Evolutionary conservation across 73 alveolate genomes (phyloP).

Genomic region (Paraurostyla sp.): DNA sequence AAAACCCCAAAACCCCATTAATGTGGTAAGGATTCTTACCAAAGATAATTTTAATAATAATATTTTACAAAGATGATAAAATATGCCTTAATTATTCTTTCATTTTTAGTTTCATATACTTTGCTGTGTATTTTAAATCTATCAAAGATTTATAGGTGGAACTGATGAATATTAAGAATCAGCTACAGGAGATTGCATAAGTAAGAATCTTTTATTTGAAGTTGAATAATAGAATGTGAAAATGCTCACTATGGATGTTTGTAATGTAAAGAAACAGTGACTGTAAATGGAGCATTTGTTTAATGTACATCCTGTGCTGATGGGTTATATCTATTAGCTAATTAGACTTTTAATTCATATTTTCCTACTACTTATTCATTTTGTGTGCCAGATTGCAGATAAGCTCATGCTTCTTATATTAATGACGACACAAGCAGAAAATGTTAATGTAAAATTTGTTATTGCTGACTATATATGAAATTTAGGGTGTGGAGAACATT

Average conservation of each 20-base stretch:
- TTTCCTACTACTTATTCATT: neutral
- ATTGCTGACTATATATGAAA: neutral
- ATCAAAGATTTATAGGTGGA: neutral
- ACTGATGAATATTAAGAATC: neutral
- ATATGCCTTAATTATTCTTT: too few relatives aligned
- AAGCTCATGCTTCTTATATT: neutral
- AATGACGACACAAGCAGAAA: neutral
- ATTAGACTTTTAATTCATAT: neutral
- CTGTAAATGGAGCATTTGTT: neutral
- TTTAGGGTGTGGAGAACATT: constrained; percentile 14
- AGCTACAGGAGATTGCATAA: neutral
- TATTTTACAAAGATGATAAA: too few relatives aligned
- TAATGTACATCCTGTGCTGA: neutral
- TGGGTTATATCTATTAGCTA: neutral
- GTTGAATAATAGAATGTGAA: neutral
- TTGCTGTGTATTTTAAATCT: too few relatives aligned
- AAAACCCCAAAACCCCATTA: too few relatives aligned
- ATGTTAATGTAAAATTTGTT: neutral
- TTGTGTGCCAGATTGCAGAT: constrained; percentile 35
- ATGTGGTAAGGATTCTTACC: too few relatives aligned
- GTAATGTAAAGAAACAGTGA: neutral
- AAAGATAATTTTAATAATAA: too few relatives aligned
- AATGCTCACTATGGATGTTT: neutral
- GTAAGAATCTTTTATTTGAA: neutral
- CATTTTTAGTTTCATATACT: too few relatives aligned